Conservation (phyloP, 73 alveolate genomes). For the Paramecium sexaurelia region DNA sequence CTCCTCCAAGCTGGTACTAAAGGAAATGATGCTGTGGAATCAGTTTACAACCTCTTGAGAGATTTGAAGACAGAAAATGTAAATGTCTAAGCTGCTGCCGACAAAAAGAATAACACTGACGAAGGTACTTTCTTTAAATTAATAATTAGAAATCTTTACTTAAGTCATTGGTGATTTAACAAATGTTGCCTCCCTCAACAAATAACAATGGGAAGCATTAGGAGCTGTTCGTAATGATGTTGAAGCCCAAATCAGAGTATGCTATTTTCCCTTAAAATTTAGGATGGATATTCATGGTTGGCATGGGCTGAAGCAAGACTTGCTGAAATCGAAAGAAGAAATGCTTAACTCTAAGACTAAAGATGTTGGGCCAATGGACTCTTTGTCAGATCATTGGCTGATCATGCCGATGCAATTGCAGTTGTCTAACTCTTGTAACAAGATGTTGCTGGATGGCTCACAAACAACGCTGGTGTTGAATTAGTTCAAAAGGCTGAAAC, state of each 20-base stretch:
- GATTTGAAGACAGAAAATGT: constrained; percentile 54
- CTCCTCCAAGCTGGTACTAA: constrained; percentile 32
- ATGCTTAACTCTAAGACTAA: neutral
- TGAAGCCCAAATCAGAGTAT: constrained; percentile 42
- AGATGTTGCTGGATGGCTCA: constrained; percentile 42
- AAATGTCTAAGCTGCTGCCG: constrained; percentile 57
- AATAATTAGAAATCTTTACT: neutral
- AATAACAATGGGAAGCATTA: neutral
- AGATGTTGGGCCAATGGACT: constrained; percentile 50
- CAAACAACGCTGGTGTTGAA: constrained; percentile 37
- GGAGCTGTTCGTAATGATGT: constrained; percentile 41
- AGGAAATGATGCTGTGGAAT: constrained; percentile 54
- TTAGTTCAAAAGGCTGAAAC: constrained; percentile 12
- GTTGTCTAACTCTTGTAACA: constrained; percentile 19
- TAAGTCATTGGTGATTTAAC: constrained; percentile 50
- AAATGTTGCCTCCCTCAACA: constrained; percentile 37
- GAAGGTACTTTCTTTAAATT: neutral
- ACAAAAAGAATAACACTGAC: constrained; percentile 42
- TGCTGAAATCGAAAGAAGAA: constrained; percentile 50
- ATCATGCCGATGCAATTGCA: constrained; percentile 34
- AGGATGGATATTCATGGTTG: constrained; percentile 40
- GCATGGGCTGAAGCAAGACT: constrained; percentile 48
- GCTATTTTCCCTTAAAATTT: neutral
- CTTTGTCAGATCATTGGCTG: constrained; percentile 53
- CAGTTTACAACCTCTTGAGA: constrained; percentile 46